A percentile compares a stretch with the other conserved stretches of the same genome.
These are phyloP conservation scores for Alectoria sarmentosa DNA, from an alignment of 495 filamentous ascomycete species.

Conservation along the genomic window DNA sequence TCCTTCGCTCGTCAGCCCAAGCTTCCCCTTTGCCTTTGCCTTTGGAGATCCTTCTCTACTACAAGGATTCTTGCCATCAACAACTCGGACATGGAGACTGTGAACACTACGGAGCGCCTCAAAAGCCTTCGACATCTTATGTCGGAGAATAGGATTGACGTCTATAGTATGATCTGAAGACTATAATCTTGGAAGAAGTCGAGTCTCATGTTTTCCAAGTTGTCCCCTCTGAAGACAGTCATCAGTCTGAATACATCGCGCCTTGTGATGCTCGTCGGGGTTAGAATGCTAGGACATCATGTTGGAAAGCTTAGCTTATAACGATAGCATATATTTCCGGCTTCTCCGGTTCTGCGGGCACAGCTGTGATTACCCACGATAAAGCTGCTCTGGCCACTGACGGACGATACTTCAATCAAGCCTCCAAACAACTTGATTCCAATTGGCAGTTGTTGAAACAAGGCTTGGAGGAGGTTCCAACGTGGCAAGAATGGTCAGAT, in stretches of 20 bases:
- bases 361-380: constrained; percentile 76
- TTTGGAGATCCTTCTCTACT: constrained; percentile 1
- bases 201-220: constrained; percentile 46
- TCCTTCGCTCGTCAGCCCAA: neutral
- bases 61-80: neutral
- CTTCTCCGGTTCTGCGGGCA: constrained; percentile 93
- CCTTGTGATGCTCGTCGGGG: constrained; percentile 85
- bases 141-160: constrained; percentile 77
- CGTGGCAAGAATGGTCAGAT: constrained; percentile 90
- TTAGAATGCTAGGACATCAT: constrained; percentile 31
- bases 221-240: constrained; percentile 93
- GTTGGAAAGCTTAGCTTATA: constrained; percentile 20
- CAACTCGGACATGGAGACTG: constrained; percentile 57
- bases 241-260: constrained; percentile 97
- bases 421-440: constrained; percentile 78
- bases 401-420: constrained; percentile 98
- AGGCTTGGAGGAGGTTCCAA: constrained; percentile 86
- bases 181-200: constrained; percentile 8
- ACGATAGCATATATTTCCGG: constrained; percentile 73
- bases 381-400: constrained; percentile 92
- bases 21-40: neutral
- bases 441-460: constrained; percentile 94
- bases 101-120: constrained; percentile 76
- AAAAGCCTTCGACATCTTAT: constrained; percentile 75
- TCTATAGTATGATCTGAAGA: constrained; percentile 69